A percentile compares a stretch with the other conserved stretches of the same genome.
Evolutionary conservation across 345 rosid genomes (phyloP).

Genomic region (Xanthoceras sorbifolium): DNA sequence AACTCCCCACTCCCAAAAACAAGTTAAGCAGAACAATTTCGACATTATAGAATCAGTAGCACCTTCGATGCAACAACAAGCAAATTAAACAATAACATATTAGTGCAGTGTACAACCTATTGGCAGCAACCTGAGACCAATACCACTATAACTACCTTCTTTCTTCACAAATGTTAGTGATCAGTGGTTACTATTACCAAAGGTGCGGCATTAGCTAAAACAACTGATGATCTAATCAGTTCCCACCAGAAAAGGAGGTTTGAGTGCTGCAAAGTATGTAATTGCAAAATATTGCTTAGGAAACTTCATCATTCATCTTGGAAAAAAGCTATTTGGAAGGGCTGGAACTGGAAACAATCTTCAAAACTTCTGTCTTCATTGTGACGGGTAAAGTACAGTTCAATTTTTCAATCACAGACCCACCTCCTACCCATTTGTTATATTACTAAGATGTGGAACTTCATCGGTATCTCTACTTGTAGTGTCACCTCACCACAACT

Average conservation of each 20-base stretch:
- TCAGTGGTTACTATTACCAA: too few relatives aligned
- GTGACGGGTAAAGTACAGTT: not conserved
- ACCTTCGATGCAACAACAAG: not conserved
- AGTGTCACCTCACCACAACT: not conserved
- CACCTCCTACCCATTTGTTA: not conserved
- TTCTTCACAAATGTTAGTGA: too few relatives aligned
- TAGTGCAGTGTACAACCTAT: not conserved
- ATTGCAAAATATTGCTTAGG: not conserved
- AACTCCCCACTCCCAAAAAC: not conserved
- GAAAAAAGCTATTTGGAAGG: not conserved
- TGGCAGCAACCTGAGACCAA: too few relatives aligned
- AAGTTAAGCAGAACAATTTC: not conserved
- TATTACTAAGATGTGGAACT: too few relatives aligned
- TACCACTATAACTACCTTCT: too few relatives aligned
- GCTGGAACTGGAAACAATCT: too few relatives aligned
- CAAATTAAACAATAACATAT: not conserved
- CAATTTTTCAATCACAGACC: not conserved
- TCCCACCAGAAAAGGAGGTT: not conserved
- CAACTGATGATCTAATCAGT: not conserved
- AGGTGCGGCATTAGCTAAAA: too few relatives aligned
- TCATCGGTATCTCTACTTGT: not conserved
- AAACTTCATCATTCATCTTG: not conserved
- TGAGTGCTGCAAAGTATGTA: not conserved
- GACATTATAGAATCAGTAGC: not conserved
- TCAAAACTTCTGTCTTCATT: not conserved